Conservation (phyloP, 441 rosid genomes). For the California macrophylla region DNA sequence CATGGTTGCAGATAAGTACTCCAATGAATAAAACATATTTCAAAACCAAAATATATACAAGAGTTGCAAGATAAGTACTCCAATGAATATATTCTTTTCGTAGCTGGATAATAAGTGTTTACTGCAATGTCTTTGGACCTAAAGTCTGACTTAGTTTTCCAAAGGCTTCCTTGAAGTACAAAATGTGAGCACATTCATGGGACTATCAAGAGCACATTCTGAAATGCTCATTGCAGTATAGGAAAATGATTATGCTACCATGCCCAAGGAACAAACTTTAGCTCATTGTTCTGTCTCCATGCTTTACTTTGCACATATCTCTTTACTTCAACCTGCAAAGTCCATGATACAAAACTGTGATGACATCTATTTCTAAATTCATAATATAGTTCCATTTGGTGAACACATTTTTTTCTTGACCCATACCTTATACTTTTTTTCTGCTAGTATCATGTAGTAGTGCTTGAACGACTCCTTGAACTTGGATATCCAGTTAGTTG, state of each 20-base stretch:
- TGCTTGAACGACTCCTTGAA: slow-evolving; percentile 26
- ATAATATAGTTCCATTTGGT: background rate
- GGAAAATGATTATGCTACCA: background rate
- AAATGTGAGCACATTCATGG: background rate
- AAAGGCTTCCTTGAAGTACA: background rate
- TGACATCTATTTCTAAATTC: background rate
- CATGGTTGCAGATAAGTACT: background rate
- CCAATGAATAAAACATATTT: background rate
- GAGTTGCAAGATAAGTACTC: background rate
- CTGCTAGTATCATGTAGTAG: slow-evolving; percentile 16
- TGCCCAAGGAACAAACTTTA: background rate
- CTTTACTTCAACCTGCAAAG: background rate
- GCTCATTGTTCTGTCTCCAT: background rate
- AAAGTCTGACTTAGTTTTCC: slow-evolving; percentile 1
- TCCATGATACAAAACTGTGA: background rate
- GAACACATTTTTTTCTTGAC: background rate
- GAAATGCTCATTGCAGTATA: background rate
- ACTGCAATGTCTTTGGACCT: background rate
- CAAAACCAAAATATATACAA: background rate
- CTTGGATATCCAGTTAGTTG: slow-evolving; percentile 25
- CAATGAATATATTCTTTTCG: background rate
- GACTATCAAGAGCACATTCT: background rate
- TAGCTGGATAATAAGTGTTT: background rate
- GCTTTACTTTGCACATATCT: background rate
- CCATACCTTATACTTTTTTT: slow-evolving; percentile 15